A percentile compares a stretch with the other conserved stretches of the same genome.
Conservation (phyloP, 139 green algal species). For the Ulvella scutata region DNA sequence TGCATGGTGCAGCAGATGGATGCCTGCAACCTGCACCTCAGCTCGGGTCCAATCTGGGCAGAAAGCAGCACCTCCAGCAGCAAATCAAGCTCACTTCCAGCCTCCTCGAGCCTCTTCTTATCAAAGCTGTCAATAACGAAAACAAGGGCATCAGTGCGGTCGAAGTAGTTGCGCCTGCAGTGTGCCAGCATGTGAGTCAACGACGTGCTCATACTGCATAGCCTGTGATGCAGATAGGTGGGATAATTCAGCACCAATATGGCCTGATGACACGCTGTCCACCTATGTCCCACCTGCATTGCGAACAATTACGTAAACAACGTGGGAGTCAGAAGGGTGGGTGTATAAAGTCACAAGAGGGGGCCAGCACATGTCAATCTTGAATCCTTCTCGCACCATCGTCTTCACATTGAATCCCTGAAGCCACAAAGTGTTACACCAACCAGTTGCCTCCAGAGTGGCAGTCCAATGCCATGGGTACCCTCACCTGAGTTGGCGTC, state of each 20-base stretch:
- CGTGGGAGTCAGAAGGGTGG: too few relatives aligned
- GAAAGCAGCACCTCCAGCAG: conserved; percentile 27
- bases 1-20: too few relatives aligned
- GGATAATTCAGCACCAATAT: conserved; percentile 38
- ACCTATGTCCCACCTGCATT: conserved; percentile 81
- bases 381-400: conserved; percentile 57
- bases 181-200: neutral
- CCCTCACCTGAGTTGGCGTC: conserved; percentile 47
- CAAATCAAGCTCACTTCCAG: conserved; percentile 38
- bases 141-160: conserved; percentile 55
- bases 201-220: too few relatives aligned
- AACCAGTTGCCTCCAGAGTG: too few relatives aligned
- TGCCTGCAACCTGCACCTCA: too few relatives aligned
- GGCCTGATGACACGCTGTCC: conserved; percentile 64
- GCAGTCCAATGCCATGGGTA: neutral
- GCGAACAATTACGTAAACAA: too few relatives aligned
- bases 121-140: conserved; percentile 70
- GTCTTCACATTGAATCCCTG: conserved; percentile 84
- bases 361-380: conserved; percentile 69
- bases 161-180: conserved; percentile 67
- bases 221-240: neutral
- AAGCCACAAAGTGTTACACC: too few relatives aligned
- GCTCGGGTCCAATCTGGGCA: too few relatives aligned
- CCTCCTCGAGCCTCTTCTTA: conserved; percentile 49
- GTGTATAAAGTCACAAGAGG: too few relatives aligned